Percentiles rank a stretch among this genome's conserved stretches.
phyloP scores from a whole-genome alignment of 257 asterid genomes.

The Solanum infundibuliforme region DNA sequence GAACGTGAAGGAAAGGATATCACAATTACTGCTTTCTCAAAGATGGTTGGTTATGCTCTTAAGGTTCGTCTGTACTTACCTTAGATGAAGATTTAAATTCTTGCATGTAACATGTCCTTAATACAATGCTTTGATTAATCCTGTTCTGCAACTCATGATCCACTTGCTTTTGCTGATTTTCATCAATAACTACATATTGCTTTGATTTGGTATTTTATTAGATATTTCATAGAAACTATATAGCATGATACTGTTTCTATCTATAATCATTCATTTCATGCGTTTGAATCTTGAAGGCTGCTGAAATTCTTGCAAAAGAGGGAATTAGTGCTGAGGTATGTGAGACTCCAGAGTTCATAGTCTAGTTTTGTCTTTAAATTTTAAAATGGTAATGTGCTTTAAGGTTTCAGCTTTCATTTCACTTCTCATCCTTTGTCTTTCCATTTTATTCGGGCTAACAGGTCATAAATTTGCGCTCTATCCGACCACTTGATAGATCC shows the following conservation, averaged over 20 bases:
- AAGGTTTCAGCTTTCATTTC: not conserved
- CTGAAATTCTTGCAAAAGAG: constrained; percentile 78
- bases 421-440: not conserved
- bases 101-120: not conserved
- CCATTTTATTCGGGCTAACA: constrained; percentile 2
- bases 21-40: constrained; percentile 75
- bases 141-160: not conserved
- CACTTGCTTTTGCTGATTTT: not conserved
- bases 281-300: constrained; percentile 39
- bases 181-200: not conserved
- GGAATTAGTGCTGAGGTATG: constrained; percentile 79
- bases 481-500: constrained; percentile 75
- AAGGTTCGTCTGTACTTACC: constrained; percentile 36
- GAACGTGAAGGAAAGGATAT: constrained; percentile 80
- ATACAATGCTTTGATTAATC: not conserved
- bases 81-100: not conserved
- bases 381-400: not conserved
- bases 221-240: not conserved
- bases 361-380: not conserved
- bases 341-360: not conserved
- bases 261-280: not conserved
- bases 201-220: not conserved
- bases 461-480: constrained; percentile 76
- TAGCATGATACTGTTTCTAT: not conserved
- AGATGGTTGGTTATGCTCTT: constrained; percentile 86